Evolutionary conservation across 305 asterid genomes (phyloP).

Genomic region (Solanum aculeatissimum): DNA sequence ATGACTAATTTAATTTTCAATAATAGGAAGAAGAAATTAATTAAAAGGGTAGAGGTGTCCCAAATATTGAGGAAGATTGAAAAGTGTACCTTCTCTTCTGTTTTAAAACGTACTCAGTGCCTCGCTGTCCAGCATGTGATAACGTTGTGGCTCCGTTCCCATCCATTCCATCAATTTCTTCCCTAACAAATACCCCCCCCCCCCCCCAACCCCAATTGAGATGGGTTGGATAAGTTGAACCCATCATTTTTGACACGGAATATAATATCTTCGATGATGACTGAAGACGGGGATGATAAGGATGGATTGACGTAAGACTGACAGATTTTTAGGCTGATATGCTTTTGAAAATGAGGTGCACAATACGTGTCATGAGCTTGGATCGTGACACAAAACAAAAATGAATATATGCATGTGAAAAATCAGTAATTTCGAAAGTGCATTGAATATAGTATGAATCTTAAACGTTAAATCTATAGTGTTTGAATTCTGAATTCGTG

Average conservation of each 20-base stretch:
- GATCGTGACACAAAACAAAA: neutral
- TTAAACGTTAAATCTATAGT: neutral
- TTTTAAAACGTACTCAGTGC: conserved; percentile 22
- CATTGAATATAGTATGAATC: neutral
- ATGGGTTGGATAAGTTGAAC: neutral
- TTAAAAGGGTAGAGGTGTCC: conserved; percentile 21
- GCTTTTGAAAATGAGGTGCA: neutral
- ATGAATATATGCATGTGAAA: neutral
- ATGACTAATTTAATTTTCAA: neutral
- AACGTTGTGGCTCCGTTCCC: conserved; percentile 23
- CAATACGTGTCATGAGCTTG: neutral
- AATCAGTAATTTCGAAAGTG: neutral
- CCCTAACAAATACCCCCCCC: conserved; percentile 1
- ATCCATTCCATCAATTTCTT: conserved; percentile 5
- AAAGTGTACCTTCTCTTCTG: conserved; percentile 30
- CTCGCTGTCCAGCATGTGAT: conserved; percentile 78
- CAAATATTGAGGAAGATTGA: conserved; percentile 28
- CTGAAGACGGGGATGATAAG: neutral
- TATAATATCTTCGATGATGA: neutral
- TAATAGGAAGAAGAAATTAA: neutral
- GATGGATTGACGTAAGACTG: neutral
- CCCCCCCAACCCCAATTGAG: neutral
- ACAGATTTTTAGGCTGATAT: neutral
- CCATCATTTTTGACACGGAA: neutral
- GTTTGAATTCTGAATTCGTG: neutral